These are phyloP conservation scores for Paecilomyces sp. DNA, from an alignment of 2,329 filamentous ascomycete genomes.

Conservation along the genomic window DNA sequence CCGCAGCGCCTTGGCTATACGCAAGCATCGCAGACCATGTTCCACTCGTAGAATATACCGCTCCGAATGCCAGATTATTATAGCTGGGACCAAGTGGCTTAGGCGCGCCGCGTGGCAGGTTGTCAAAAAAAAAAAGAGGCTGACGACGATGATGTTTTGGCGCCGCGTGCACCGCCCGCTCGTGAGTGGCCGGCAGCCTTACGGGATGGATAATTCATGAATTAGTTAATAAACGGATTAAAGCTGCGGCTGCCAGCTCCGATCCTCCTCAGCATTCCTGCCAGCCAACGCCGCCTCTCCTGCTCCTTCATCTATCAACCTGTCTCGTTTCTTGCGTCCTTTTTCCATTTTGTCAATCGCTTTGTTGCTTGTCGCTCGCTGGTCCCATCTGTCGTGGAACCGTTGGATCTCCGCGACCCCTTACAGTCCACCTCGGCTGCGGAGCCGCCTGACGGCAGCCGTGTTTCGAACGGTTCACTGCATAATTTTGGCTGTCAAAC, in stretches of 20 bases:
- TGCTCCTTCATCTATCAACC: not conserved
- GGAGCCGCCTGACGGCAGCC: not conserved
- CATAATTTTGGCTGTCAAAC: not conserved
- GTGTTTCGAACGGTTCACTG: not conserved
- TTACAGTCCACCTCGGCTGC: conserved; percentile 1
- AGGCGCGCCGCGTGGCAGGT: not conserved
- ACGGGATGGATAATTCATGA: not conserved
- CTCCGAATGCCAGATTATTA: not conserved
- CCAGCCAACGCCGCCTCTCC: not conserved
- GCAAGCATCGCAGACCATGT: not conserved
- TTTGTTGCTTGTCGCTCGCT: not conserved
- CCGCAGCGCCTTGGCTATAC: not conserved
- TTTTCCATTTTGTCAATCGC: not conserved
- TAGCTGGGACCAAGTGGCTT: not conserved
- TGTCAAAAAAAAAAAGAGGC: not conserved
- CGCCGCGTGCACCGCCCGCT: not conserved
- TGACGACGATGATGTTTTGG: not conserved
- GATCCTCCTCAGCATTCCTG: not conserved
- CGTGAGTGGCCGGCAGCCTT: not conserved
- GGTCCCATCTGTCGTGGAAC: conserved; percentile 1
- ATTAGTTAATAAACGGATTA: not conserved
- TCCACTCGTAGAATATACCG: not conserved
- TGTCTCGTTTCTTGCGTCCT: not conserved
- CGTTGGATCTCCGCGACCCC: conserved; percentile 3
- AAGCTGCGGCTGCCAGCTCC: not conserved